Conservation (phyloP, 164 flowering plant species). For the Tetrastigma voinierianum region DNA sequence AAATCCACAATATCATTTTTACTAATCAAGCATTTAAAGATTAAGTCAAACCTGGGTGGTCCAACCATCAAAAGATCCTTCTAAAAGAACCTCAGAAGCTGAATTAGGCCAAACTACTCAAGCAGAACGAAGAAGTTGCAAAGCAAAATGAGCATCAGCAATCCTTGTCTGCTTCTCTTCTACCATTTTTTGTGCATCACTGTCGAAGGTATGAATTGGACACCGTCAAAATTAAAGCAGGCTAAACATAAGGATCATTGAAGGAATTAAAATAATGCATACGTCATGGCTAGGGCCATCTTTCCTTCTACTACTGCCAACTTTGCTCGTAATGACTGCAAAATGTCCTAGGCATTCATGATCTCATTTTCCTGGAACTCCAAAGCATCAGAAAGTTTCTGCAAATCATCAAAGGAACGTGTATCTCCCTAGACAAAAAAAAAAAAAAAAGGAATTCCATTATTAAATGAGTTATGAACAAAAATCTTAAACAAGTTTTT, state of each 20-base stretch:
- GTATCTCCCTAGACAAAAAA: constrained; percentile 40
- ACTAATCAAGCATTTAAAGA: neutral
- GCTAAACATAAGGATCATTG: neutral
- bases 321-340: constrained; percentile 77
- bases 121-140: constrained; percentile 53
- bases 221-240: neutral
- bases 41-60: constrained; percentile 60
- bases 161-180: constrained; percentile 72
- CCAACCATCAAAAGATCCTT: constrained; percentile 98
- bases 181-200: constrained; percentile 65
- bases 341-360: constrained; percentile 55
- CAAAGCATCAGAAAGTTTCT: constrained; percentile 72
- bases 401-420: constrained; percentile 43
- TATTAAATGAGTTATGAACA: neutral
- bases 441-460: too few species aligned
- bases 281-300: constrained; percentile 70
- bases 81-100: constrained; percentile 74
- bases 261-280: constrained; percentile 21
- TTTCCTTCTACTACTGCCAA: constrained; percentile 78
- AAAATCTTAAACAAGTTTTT: neutral
- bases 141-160: constrained; percentile 53
- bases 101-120: constrained; percentile 77
- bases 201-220: constrained; percentile 20
- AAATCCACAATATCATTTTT: too few species aligned
- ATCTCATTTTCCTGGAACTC: constrained; percentile 87